Percentiles rank a stretch among this genome's conserved stretches.
phyloP scores from a whole-genome alignment of 108 stramenopile genomes.

The Aurantiochytrium sp. region DNA sequence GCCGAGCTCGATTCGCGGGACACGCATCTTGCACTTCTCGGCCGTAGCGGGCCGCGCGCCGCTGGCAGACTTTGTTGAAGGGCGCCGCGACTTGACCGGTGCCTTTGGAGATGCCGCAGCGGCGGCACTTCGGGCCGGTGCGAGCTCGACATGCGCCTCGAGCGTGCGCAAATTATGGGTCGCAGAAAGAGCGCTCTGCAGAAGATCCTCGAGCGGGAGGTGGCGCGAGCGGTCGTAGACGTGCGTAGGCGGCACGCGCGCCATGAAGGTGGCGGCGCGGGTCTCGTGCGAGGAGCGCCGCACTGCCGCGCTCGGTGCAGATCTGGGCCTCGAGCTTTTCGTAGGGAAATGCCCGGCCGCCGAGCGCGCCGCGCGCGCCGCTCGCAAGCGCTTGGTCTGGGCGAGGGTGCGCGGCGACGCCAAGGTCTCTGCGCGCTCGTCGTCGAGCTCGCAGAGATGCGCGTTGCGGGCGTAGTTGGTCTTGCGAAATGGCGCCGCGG shows the following conservation, averaged over 20 bases:
- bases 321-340: background rate
- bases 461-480: background rate
- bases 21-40: too few relatives aligned
- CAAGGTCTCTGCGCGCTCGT: too few relatives aligned
- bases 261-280: background rate
- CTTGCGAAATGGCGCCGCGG: background rate
- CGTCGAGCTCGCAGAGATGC: background rate
- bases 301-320: background rate
- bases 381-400: background rate
- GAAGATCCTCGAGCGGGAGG: background rate
- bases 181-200: background rate
- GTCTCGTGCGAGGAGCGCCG: background rate
- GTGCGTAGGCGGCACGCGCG: background rate
- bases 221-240: background rate
- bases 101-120: too few relatives aligned
- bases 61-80: too few relatives aligned
- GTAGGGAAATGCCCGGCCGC: background rate
- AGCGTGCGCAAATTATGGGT: background rate
- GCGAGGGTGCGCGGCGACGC: background rate
- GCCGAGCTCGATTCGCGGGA: background rate
- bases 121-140: background rate
- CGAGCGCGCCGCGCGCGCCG: background rate
- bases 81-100: too few relatives aligned
- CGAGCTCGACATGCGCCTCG: background rate
- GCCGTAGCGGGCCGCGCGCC: too few relatives aligned